Evolutionary conservation across 176 grass and related monocot genomes (phyloP).

Genomic region (Olyra latifolia): DNA sequence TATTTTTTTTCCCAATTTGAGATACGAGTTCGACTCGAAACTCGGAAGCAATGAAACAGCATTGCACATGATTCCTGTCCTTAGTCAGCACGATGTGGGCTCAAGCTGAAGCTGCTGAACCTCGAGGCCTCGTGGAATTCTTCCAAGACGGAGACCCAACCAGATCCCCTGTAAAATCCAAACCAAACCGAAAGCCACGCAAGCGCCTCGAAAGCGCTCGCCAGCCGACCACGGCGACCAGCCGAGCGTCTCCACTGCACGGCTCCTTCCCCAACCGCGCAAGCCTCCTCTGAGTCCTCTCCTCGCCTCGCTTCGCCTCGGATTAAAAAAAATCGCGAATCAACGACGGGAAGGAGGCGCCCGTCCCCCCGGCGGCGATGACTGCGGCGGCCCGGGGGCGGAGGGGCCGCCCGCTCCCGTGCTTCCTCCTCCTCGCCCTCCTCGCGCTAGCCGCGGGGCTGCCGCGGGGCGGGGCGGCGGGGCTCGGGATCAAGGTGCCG

Average conservation of each 20-base stretch:
- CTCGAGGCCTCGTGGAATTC: background rate
- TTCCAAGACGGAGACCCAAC: background rate
- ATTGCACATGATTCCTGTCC: too few species aligned
- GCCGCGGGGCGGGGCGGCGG: slow-evolving; percentile 31
- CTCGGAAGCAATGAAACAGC: too few species aligned
- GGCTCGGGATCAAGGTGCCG: slow-evolving; percentile 48
- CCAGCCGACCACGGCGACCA: too few species aligned
- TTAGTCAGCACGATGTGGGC: background rate
- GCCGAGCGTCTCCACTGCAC: slow-evolving; percentile 35
- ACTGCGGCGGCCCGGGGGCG: background rate
- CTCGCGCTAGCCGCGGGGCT: background rate
- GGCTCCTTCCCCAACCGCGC: slow-evolving; percentile 26
- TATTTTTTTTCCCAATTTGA: too few species aligned
- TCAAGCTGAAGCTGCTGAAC: background rate
- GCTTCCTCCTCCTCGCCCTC: background rate
- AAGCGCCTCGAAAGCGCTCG: background rate
- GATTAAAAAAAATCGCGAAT: background rate
- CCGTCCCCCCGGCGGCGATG: background rate
- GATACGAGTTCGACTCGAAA: too few species aligned
- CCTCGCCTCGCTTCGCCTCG: too few species aligned
- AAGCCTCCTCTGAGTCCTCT: background rate
- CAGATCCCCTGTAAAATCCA: background rate
- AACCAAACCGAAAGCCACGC: background rate
- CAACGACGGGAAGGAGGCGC: background rate
- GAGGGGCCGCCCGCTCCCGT: background rate